Base-by-base conservation (phyloP, 2,329 filamentous ascomycete species). In the Domatiomyces globalis region DNA sequence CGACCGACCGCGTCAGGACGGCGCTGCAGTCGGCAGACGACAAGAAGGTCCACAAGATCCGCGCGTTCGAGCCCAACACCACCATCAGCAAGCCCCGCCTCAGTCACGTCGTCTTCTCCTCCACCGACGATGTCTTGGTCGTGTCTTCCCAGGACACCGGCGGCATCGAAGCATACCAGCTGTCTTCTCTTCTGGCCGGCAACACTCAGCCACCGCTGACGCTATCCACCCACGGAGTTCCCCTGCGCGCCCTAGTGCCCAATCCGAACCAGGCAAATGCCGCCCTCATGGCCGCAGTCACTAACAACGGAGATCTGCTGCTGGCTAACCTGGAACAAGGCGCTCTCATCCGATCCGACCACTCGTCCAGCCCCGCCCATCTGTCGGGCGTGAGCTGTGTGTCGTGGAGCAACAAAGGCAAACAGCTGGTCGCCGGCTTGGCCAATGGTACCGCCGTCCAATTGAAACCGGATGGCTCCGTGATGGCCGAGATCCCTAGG, bases 381-480 rank as follows among this genome's bases (percentile, higher is more conserved):
- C 86, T 83, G 62, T 73, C 77, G 25, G 82, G 84, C 46, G 89
- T 94, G 25, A 88, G 83, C 63, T 92, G 85, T 62, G 77, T 87
- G 5, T 83, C 85, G 51, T 98, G 94, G 92, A 98, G 92, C 66
- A 84, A 80, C 54, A 87, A 83, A 64, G 92, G 92, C 46, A 98
- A 95, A 66, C 90, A 96, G 65, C 73, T 98, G 44, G 83, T 94
- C 45, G 89, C 87, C 58, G 92, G 94, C 15, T 73, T 92, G 60
- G 81, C 75, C 5, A 80, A 95, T 67, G 92, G 92, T 52, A 82
- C 81, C 10, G 81, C 84, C 49, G 77, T 78, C 51, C 89, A 95
- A 66, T 83, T 96, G 78, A 87, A 85, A 6, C 86, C 85, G 0
- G 79, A 87, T 60, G 90, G 90, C 46, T 77, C 77, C 43, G 74